These are phyloP conservation scores for Lachancea cidri DNA, from an alignment of 805 yeast species.

Conservation along the genomic window DNA sequence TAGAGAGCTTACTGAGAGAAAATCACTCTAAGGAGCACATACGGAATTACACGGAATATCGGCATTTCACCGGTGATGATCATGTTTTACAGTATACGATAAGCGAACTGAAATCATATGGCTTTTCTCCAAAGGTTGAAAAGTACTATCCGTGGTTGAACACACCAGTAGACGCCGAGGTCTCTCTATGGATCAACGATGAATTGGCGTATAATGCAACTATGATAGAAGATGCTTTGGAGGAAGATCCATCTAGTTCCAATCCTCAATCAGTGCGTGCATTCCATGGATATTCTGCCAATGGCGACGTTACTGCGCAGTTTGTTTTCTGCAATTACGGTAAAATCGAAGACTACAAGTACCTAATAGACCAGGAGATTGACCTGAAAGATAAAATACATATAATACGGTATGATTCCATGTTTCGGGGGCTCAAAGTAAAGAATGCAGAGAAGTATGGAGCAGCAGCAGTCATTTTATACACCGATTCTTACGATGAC, in stretches of 20 bases:
- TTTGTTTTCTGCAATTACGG: constrained; percentile 63
- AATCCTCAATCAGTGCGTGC: constrained; percentile 42
- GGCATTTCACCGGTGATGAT: constrained; percentile 41
- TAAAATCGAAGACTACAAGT: constrained; percentile 46
- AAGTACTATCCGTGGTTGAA: constrained; percentile 54
- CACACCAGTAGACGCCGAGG: constrained; percentile 43
- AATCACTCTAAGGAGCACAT: constrained; percentile 32
- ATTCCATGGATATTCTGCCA: constrained; percentile 60
- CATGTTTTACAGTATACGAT: constrained; percentile 46
- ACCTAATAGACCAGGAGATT: constrained; percentile 37
- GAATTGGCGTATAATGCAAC: constrained; percentile 42
- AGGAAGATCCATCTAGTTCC: constrained; percentile 37
- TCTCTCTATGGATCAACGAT: constrained; percentile 33
- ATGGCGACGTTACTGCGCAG: constrained; percentile 52
- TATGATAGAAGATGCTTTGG: constrained; percentile 44
- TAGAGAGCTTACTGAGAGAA: constrained; percentile 37
- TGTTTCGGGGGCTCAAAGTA: constrained; percentile 52
- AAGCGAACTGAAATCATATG: constrained; percentile 45
- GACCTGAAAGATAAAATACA: constrained; percentile 52
- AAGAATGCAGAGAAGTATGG: constrained; percentile 58
- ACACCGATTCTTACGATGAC: constrained; percentile 45
- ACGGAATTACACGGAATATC: constrained; percentile 14
- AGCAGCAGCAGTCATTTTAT: constrained; percentile 54
- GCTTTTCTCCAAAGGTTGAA: constrained; percentile 46
- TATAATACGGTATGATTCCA: constrained; percentile 46